Percentiles rank a stretch among this genome's conserved stretches.
Evolutionary conservation across 225 moss, liverwort and hornwort genomes (phyloP).

Genomic region (Lunularia cruciata): DNA sequence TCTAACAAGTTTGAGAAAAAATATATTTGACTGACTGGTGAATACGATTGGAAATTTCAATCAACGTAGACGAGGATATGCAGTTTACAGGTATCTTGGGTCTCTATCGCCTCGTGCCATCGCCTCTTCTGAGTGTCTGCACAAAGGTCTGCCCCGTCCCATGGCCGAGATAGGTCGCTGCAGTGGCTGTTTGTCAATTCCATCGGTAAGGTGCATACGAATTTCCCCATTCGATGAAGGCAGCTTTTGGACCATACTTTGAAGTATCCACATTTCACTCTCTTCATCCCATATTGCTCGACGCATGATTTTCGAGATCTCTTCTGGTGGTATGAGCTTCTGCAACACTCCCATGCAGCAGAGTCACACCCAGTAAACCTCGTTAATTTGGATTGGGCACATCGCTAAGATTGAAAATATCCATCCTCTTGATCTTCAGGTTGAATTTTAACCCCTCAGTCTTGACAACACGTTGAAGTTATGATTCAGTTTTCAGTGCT

Average conservation of each 20-base stretch:
- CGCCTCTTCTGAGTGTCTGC: constrained; percentile 76
- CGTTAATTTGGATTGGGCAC: no score
- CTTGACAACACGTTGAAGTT: no score
- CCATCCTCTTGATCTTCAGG: no score
- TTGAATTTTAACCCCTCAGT: no score
- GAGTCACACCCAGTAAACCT: no score
- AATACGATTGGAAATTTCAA: background rate
- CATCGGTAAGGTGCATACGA: constrained; percentile 68
- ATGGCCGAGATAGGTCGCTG: constrained; percentile 75
- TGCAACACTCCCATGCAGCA: constrained; percentile 39
- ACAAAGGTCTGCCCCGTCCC: constrained; percentile 68
- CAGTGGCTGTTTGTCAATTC: constrained; percentile 83
- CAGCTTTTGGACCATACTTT: constrained; percentile 50
- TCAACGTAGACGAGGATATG: no score
- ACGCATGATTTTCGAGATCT: constrained; percentile 79
- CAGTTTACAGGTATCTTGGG: constrained; percentile 65
- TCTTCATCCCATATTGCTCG: constrained; percentile 91
- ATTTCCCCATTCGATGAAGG: constrained; percentile 46
- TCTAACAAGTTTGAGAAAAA: background rate
- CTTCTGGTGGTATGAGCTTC: constrained; percentile 81
- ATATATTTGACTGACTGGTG: background rate
- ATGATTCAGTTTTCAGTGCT: no score
- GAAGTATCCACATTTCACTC: constrained; percentile 76
- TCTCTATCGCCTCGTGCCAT: constrained; percentile 72
- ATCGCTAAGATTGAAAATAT: no score